phyloP scores from a whole-genome alignment of 768 basidiomycete species.

The Pulveroboletus ravenelii region DNA sequence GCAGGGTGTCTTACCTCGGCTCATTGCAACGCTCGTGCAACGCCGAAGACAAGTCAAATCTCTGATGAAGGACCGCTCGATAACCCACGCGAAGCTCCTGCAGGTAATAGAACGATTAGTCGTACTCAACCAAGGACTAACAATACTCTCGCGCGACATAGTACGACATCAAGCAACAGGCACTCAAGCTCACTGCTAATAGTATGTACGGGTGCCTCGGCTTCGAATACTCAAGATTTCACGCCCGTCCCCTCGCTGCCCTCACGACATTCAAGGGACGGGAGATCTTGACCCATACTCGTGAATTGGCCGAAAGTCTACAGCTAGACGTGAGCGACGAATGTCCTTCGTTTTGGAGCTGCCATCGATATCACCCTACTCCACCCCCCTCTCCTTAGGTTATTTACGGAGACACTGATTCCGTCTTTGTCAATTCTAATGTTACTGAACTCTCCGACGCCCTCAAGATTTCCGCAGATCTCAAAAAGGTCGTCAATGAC shows the following conservation, averaged over 20 bases:
- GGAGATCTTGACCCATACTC: slow-evolving; percentile 91
- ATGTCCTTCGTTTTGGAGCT: not conserved
- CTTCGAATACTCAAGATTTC: slow-evolving; percentile 95
- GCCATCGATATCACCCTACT: not conserved
- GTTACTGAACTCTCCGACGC: slow-evolving; percentile 85
- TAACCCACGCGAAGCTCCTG: slow-evolving; percentile 67
- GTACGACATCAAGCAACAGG: slow-evolving; percentile 97
- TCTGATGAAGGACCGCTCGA: slow-evolving; percentile 85
- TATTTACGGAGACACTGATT: slow-evolving; percentile 98
- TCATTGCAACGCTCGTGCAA: slow-evolving; percentile 94
- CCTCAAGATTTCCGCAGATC: slow-evolving; percentile 81
- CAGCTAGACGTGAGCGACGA: slow-evolving; percentile 75
- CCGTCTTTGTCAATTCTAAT: slow-evolving; percentile 96
- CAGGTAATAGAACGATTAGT: slow-evolving; percentile 52
- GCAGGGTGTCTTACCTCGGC: slow-evolving; percentile 91
- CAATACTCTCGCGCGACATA: slow-evolving; percentile 27
- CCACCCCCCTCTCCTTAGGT: slow-evolving; percentile 49
- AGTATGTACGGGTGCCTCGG: slow-evolving; percentile 99
- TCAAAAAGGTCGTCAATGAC: slow-evolving; percentile 97
- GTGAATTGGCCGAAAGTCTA: slow-evolving; percentile 86
- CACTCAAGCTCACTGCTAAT: slow-evolving; percentile 96
- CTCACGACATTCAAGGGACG: slow-evolving; percentile 97
- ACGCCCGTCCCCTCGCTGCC: slow-evolving; percentile 93
- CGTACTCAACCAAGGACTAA: not conserved
- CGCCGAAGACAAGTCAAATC: slow-evolving; percentile 88